Conservation (phyloP, 1,284 basidiomycete species). For the Hypsizygus ulmarius region DNA sequence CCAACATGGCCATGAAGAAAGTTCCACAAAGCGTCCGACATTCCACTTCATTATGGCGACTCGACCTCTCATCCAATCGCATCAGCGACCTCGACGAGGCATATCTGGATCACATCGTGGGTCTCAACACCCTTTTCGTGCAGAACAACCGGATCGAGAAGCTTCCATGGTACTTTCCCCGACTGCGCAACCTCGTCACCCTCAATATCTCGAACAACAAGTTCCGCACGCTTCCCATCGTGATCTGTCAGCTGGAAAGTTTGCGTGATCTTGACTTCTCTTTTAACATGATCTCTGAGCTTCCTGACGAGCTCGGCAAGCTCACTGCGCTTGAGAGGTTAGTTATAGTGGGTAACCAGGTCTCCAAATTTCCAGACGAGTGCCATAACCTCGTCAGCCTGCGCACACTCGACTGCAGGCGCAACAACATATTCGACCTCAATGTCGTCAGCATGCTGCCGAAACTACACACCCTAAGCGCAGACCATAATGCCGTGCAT, state of each 20-base stretch:
- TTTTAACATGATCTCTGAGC: conserved; percentile 85
- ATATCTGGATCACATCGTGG: conserved; percentile 74
- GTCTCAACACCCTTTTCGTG: conserved; percentile 72
- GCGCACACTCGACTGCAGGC: conserved; percentile 74
- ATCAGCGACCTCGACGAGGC: conserved; percentile 90
- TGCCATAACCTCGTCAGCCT: conserved; percentile 64
- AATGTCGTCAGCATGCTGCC: conserved; percentile 69
- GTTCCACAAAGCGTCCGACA: conserved; percentile 85
- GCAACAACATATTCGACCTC: conserved; percentile 81
- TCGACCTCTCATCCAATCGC: conserved; percentile 93
- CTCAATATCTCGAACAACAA: conserved; percentile 98
- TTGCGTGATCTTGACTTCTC: conserved; percentile 91
- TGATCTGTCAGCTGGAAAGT: conserved; percentile 73
- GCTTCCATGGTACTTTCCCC: conserved; percentile 84
- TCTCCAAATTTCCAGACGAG: conserved; percentile 74
- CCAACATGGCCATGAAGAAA: conserved; percentile 94
- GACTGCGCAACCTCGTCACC: conserved; percentile 69
- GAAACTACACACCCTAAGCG: conserved; percentile 62
- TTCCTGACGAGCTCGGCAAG: conserved; percentile 81
- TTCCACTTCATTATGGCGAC: conserved; percentile 72
- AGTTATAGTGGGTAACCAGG: conserved; percentile 87
- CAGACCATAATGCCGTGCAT: conserved; percentile 82
- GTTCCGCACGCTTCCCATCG: conserved; percentile 77
- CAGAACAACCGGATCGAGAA: conserved; percentile 93
- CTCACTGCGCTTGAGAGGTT: conserved; percentile 73